Evolutionary conservation across 1,139 yeast species (phyloP).

Genomic region (Kodamaea alishanica): DNA sequence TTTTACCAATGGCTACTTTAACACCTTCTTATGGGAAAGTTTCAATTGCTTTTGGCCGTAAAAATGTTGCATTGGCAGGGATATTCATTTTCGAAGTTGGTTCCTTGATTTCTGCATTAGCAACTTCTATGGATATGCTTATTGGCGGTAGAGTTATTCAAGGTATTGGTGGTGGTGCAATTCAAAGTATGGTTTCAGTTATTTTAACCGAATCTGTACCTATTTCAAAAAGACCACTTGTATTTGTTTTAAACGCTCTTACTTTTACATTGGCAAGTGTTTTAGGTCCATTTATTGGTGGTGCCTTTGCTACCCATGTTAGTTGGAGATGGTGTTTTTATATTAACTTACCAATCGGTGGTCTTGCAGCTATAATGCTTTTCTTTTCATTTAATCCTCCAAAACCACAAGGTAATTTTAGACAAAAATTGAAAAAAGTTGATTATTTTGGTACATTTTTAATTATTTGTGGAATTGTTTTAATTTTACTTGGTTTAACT

Average conservation of each 20-base stretch:
- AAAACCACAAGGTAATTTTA: slow-evolving; percentile 36
- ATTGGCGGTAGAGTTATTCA: slow-evolving; percentile 70
- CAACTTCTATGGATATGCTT: slow-evolving; percentile 54
- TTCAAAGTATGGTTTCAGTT: slow-evolving; percentile 56
- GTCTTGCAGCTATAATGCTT: slow-evolving; percentile 47
- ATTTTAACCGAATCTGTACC: slow-evolving; percentile 61
- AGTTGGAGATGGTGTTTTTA: slow-evolving; percentile 82
- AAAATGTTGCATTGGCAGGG: slow-evolving; percentile 46
- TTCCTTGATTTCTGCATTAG: slow-evolving; percentile 56
- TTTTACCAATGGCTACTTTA: slow-evolving; percentile 57
- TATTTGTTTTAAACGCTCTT: slow-evolving; percentile 47
- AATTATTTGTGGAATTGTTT: slow-evolving; percentile 38
- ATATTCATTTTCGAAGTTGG: slow-evolving; percentile 59
- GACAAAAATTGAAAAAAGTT: slow-evolving; percentile 37
- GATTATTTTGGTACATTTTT: slow-evolving; percentile 49
- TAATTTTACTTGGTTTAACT: slow-evolving; percentile 47
- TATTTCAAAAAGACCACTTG: slow-evolving; percentile 52
- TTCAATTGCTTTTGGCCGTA: slow-evolving; percentile 60
- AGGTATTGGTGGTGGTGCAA: slow-evolving; percentile 74
- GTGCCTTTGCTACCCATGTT: slow-evolving; percentile 57
- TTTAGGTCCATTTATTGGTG: slow-evolving; percentile 67
- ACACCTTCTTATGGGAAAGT: slow-evolving; percentile 61
- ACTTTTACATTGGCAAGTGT: slow-evolving; percentile 56
- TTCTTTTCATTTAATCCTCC: slow-evolving; percentile 56
- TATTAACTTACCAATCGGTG: slow-evolving; percentile 68